Evolutionary conservation across 1,139 yeast genomes (phyloP), one percentile per base, ranked within the genome.

Genomic region (Candida sp.): DNA sequence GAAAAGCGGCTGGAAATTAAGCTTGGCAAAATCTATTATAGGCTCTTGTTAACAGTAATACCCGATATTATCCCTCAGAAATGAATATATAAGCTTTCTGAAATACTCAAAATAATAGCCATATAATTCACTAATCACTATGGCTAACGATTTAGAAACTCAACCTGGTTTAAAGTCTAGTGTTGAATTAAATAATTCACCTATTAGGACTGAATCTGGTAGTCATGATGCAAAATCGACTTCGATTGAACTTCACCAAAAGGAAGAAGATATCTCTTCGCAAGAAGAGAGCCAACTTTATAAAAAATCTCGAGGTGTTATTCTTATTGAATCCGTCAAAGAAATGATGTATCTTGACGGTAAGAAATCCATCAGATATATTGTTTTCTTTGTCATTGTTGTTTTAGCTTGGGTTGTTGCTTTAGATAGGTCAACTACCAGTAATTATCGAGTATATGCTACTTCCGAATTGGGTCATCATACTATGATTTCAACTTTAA

Each of bases 331-430:
- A 39, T 43, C 43, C 39, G 52, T 50, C 33, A 43, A 38, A 34
- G 39, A 35, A 2, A 19, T 44, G 33, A 46, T 46, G 37, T 25
- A 25, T 25, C 8, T 6, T 9, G 36, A 38, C 6, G 22, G 44
- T 22, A 40, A 39, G 27, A 36, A 45, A 12, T 25, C 41, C 25
- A 51, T 49, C 11, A 47, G 33, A 22, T 29, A 32, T 8, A 27
- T 47, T 19, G 25, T 41, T 5, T 38, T 46, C 7, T 32, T 38
- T 12, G 57, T 63, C 15, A 51, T 70, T 34, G 50, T 68, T 35
- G 50, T 70, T n/a, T 54, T 67, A 42, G 58, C 74, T 4, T 67
- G 72, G 59, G 66, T 64, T n/a, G 50, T 56, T 29, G 53, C 69
- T 11, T 60, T 73, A 33, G 73, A 70, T 35, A 53, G 56, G 29